Evolutionary conservation across 768 basidiomycete species (phyloP).

Genomic region (Tremella mesenterica): DNA sequence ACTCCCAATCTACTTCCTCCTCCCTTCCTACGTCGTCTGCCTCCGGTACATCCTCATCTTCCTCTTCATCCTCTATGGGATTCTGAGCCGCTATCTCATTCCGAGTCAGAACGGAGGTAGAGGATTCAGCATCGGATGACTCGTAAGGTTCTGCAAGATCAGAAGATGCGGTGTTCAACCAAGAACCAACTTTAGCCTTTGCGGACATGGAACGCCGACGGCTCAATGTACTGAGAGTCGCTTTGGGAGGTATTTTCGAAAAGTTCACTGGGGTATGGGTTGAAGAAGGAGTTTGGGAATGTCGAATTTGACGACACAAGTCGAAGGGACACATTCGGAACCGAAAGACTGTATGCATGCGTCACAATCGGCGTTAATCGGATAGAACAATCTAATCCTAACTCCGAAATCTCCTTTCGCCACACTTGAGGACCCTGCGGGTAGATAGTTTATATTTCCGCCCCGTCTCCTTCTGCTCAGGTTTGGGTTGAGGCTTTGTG

Average conservation of each 20-base stretch:
- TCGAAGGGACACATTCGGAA: neutral
- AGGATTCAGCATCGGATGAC: slow-evolving; percentile 12
- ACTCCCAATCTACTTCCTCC: slow-evolving; percentile 31
- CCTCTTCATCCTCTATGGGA: slow-evolving; percentile 10
- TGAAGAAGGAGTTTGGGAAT: neutral
- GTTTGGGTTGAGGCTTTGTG: neutral
- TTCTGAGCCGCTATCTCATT: slow-evolving; percentile 1
- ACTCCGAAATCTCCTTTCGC: neutral
- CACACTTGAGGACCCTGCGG: neutral
- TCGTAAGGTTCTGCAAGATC: slow-evolving; percentile 28
- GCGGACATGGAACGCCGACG: slow-evolving; percentile 26
- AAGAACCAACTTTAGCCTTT: slow-evolving; percentile 35
- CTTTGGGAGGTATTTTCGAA: no score
- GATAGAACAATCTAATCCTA: neutral
- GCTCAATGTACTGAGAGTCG: slow-evolving; percentile 30
- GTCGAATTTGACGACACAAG: neutral
- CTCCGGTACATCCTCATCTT: slow-evolving; percentile 7
- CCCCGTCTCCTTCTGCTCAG: neutral
- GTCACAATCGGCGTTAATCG: neutral
- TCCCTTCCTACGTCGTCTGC: slow-evolving; percentile 4
- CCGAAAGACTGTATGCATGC: neutral
- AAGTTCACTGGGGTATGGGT: neutral
- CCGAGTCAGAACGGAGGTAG: slow-evolving; percentile 7
- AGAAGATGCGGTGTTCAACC: slow-evolving; percentile 22
- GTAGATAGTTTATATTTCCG: neutral